Evolutionary conservation across 2,329 filamentous ascomycete species (phyloP), one percentile per base, ranked within the genome.

Genomic region (Epichloe brachyelytri): DNA sequence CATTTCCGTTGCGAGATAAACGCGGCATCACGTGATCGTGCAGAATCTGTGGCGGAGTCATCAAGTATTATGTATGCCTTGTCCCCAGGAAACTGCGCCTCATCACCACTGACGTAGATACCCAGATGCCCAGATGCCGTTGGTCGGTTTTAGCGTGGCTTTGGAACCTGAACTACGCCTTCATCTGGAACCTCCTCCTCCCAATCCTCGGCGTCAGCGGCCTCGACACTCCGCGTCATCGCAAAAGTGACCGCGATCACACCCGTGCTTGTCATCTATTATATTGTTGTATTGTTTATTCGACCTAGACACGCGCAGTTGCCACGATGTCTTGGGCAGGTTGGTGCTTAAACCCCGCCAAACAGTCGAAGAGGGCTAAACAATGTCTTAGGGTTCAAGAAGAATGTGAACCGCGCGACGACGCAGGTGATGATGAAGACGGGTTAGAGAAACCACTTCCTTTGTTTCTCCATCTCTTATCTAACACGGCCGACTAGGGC

Each of bases 391-490:
- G 71, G 71, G 58, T 73, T 73, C 63, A 73, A 93, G 75, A 95
- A 95, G 71, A 94, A 94, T 82, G 90, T 97, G 75, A 91, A 93
- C 76, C 88, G 93, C 74, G 91, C 91, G 63, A 96, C 91, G 71
- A 98, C 94, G 73, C 90, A 96, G 83, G 91, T 97, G 56, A 96
- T 98, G 88, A 97, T 98, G 91, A 98, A 98, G 79, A 95, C 90
- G 52, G 88, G 84, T 86, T 68, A 57, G 76, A 62, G 5, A 11
- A 37, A 37, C 15, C 17, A 10, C 26, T 6, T n/a, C 17, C 5
- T 14, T 15, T 14, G 3, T 26, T 11, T 22, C 8, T 14, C 12
- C 12, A 17, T 11, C 17, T 15, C 4, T 36, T 11, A 10, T 46
- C 46, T 53, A n/a, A 56, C 22, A 39, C 33, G 26, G 15, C 26